These are phyloP conservation scores for Groenewaldozyma sp. DNA, from an alignment of 1,139 yeast species.

Conservation along the genomic window DNA sequence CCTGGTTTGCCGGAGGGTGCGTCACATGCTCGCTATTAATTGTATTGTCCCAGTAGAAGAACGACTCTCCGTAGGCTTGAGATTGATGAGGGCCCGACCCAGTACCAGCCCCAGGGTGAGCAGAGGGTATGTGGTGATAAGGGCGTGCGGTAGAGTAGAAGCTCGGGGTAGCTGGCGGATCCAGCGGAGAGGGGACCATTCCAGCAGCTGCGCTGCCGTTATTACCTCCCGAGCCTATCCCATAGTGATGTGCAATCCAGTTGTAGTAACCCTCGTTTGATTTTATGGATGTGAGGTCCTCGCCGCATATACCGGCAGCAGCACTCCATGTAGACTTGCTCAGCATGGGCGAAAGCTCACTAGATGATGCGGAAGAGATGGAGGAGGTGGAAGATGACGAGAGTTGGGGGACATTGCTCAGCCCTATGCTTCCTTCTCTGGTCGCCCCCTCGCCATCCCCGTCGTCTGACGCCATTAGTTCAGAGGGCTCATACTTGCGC, in stretches of 20 bases:
- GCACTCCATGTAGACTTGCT: neutral
- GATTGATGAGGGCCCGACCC: too few species aligned
- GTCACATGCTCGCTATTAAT: constrained; percentile 19
- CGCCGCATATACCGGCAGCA: neutral
- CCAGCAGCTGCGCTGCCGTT: neutral
- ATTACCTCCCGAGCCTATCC: neutral
- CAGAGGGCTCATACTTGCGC: neutral
- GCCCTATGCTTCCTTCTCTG: neutral
- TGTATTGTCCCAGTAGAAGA: constrained; percentile 20
- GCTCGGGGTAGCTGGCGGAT: neutral
- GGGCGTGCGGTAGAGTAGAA: neutral
- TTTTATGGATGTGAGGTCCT: neutral
- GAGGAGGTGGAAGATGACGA: neutral
- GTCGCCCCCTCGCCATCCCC: neutral
- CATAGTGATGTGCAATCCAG: neutral
- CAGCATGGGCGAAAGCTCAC: neutral
- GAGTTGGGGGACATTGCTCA: too few species aligned
- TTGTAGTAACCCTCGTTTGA: constrained; percentile 1
- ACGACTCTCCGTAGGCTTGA: neutral
- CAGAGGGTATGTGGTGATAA: neutral
- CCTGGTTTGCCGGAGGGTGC: neutral
- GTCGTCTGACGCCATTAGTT: neutral
- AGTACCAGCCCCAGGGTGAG: too few species aligned
- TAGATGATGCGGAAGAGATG: neutral
- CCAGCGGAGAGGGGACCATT: constrained; percentile 1